Percentiles rank a stretch among this genome's conserved stretches.
Conservation (phyloP, 2,329 filamentous ascomycete species). For the Aspergillus terreus region DNA sequence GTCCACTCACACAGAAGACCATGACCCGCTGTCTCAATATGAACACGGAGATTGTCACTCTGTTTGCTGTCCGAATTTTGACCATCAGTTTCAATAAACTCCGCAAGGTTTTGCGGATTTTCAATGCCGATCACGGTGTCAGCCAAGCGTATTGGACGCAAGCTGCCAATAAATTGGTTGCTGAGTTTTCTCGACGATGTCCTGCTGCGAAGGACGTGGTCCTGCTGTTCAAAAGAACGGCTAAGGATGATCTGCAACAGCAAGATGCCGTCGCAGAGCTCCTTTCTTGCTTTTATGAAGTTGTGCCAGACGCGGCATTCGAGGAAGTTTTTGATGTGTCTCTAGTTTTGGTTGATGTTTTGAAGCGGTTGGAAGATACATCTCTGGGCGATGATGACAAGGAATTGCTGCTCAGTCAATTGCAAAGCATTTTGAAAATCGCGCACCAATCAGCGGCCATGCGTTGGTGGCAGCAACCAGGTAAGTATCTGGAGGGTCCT, state of each 20-base stretch:
- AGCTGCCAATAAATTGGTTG: constrained; percentile 62
- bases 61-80: constrained; percentile 79
- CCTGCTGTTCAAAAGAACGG: constrained; percentile 65
- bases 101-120: constrained; percentile 58
- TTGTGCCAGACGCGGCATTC: constrained; percentile 73
- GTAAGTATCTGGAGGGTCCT: constrained; percentile 26
- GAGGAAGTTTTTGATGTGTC: constrained; percentile 88
- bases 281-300: constrained; percentile 78
- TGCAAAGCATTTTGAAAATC: constrained; percentile 77
- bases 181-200: constrained; percentile 73
- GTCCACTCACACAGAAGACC: constrained; percentile 74
- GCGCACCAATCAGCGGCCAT: constrained; percentile 77
- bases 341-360: constrained; percentile 63
- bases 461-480: constrained; percentile 81
- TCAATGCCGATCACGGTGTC: constrained; percentile 48
- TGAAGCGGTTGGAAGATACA: constrained; percentile 57
- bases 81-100: constrained; percentile 78
- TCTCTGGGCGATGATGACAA: constrained; percentile 46
- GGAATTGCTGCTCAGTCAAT: constrained; percentile 64
- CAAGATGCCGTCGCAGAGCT: constrained; percentile 75
- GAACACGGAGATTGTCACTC: constrained; percentile 72
- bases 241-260: constrained; percentile 67
- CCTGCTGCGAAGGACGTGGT: constrained; percentile 81
- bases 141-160: constrained; percentile 62
- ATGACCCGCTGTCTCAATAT: constrained; percentile 75